These are phyloP conservation scores for Mycena polygramma DNA, from an alignment of 768 basidiomycete species.

Conservation along the genomic window DNA sequence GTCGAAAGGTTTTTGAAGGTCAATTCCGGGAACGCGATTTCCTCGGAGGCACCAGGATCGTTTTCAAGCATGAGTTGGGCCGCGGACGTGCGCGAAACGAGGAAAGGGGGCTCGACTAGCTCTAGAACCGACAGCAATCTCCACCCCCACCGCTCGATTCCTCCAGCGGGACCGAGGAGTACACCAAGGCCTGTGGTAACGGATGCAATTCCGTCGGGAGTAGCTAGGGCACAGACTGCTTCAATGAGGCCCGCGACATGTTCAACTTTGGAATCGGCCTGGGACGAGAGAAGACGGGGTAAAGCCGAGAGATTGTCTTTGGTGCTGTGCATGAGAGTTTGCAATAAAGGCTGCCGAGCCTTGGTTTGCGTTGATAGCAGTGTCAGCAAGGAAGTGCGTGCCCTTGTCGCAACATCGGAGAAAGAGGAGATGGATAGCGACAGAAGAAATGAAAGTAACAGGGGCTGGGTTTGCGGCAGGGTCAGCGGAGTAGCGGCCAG, in stretches of 20 bases:
- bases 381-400: conserved; percentile 60
- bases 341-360: conserved; percentile 61
- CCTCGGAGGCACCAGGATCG: conserved; percentile 50
- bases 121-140: conserved; percentile 85
- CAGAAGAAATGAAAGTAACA: conserved; percentile 80
- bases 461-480: conserved; percentile 74
- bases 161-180: conserved; percentile 84
- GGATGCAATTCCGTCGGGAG: conserved; percentile 48
- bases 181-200: conserved; percentile 68
- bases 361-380: conserved; percentile 60
- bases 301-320: conserved; percentile 75
- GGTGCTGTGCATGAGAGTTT: conserved; percentile 72
- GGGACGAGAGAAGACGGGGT: conserved; percentile 77
- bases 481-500: conserved; percentile 70
- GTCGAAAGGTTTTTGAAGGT: conserved; percentile 68
- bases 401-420: conserved; percentile 62
- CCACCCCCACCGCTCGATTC: conserved; percentile 95
- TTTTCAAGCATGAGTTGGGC: conserved; percentile 73
- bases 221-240: conserved; percentile 73
- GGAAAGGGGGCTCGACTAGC: conserved; percentile 68
- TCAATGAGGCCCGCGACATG: conserved; percentile 77
- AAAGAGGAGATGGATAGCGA: conserved; percentile 75
- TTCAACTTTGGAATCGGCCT: conserved; percentile 80
- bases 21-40: conserved; percentile 69
- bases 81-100: conserved; percentile 60